phyloP scores from a whole-genome alignment of 2,329 filamentous ascomycete species.

The Neofusicoccum laricinum region DNA sequence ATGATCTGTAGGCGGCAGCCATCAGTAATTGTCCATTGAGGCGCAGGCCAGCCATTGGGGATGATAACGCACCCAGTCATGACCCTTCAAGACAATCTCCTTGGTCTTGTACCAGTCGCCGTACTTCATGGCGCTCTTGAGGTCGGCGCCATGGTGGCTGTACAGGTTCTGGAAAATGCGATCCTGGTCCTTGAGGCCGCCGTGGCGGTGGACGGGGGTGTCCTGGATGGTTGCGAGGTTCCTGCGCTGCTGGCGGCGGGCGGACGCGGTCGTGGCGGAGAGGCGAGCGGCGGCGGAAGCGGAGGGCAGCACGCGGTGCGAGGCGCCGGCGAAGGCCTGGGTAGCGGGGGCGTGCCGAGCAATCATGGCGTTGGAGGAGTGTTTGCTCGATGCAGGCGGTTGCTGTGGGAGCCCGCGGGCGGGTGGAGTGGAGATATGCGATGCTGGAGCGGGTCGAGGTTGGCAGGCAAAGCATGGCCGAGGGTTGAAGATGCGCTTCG shows the following conservation, averaged over 20 bases:
- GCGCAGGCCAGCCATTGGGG: slow-evolving; percentile 1
- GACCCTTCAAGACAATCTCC: slow-evolving; percentile 93
- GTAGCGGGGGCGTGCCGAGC: slow-evolving; percentile 38
- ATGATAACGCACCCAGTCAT: slow-evolving; percentile 74
- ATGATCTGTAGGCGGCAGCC: slow-evolving; percentile 65
- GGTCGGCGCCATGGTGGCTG: slow-evolving; percentile 82
- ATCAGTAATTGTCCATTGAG: slow-evolving; percentile 13
- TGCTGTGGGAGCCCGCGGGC: slow-evolving; percentile 19
- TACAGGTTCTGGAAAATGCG: slow-evolving; percentile 99
- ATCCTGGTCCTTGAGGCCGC: slow-evolving; percentile 92
- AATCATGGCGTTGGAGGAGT: slow-evolving; percentile 35
- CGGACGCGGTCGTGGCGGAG: slow-evolving; percentile 40
- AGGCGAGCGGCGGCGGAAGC: slow-evolving; percentile 37
- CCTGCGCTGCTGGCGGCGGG: slow-evolving; percentile 54
- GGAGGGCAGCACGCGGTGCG: slow-evolving; percentile 41
- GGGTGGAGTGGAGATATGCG: slow-evolving; percentile 12
- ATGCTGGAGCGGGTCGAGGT: slow-evolving; percentile 13
- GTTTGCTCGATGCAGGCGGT: slow-evolving; percentile 7
- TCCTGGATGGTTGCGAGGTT: slow-evolving; percentile 62
- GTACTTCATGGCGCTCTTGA: slow-evolving; percentile 95
- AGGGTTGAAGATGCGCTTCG: slow-evolving; percentile 6
- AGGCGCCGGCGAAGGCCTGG: slow-evolving; percentile 38
- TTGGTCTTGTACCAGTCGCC: slow-evolving; percentile 99
- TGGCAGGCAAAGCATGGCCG: slow-evolving; percentile 7
- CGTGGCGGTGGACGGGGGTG: slow-evolving; percentile 65